Percentiles rank a stretch among this genome's conserved stretches.
phyloP scores from a whole-genome alignment of 1,139 yeast genomes.

The Scheffersomyces stambukii region DNA sequence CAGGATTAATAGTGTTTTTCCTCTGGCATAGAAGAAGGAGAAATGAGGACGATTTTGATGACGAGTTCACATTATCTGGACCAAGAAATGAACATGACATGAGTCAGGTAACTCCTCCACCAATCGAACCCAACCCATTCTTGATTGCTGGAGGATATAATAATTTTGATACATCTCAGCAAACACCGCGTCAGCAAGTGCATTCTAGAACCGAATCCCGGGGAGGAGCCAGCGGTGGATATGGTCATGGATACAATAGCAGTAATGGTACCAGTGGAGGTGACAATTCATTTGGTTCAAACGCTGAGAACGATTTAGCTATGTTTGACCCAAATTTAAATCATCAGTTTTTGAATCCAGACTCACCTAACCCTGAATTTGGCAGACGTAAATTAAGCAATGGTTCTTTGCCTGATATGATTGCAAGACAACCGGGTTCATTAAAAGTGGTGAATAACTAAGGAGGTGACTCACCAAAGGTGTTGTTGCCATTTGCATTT shows the following conservation, averaged over 20 bases:
- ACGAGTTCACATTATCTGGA: constrained; percentile 34
- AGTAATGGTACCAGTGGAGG: constrained; percentile 12
- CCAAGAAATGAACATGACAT: constrained; percentile 20
- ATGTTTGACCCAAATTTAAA: constrained; percentile 3
- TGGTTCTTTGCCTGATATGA: constrained; percentile 68
- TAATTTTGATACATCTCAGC: constrained; percentile 12
- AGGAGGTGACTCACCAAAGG: too few relatives aligned
- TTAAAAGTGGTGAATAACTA: constrained; percentile 44
- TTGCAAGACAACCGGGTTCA: constrained; percentile 41
- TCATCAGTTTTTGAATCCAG: constrained; percentile 3
- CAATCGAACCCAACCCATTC: constrained; percentile 20
- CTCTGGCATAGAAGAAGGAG: constrained; percentile 36
- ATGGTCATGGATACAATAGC: constrained; percentile 9
- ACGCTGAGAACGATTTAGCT: constrained; percentile 2
- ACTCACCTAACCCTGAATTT: constrained; percentile 22
- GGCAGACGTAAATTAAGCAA: constrained; percentile 58
- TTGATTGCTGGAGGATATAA: constrained; percentile 14
- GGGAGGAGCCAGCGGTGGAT: constrained; percentile 4
- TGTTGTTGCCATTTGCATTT: too few relatives aligned
- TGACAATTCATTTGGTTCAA: constrained; percentile 10
- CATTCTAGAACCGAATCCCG: constrained; percentile 1
- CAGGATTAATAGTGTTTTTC: constrained; percentile 36
- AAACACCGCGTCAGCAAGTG: constrained; percentile 5
- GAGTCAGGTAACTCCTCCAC: constrained; percentile 7
- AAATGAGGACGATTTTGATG: constrained; percentile 35